Base-by-base conservation (phyloP, 2,329 filamentous ascomycete genomes). In the Verticillium longisporum region DNA sequence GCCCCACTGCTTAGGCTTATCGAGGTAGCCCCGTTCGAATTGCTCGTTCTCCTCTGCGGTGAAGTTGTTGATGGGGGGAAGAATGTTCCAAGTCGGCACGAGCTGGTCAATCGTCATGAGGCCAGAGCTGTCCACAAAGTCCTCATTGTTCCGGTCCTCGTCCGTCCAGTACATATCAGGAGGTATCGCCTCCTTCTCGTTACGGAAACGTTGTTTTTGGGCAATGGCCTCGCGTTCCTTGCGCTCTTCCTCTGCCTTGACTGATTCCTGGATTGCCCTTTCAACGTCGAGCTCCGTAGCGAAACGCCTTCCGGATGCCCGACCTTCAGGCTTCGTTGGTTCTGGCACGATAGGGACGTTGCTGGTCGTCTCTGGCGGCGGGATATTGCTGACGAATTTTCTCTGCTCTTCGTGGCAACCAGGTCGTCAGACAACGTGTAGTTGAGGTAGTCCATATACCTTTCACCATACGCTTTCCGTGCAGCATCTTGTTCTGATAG, bases 1-100 rank as follows among this genome's bases (percentile, higher is more conserved):
- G 61, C 89, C 89, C 89, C 90, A 95, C 69, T 92, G 90, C 79
- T 95, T 95, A 0, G 90, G 89, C 61, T 83, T 84, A 63, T 91
- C 88, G 58, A 90, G 80, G 68, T 92, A 94, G 11, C 85, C 82
- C 66, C 88, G 87, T 66, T 92, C 88, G 70, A 95, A 92, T 33
- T 83, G 78, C 55, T 84, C 81, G 41, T 84, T 80, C 72, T 95
- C 91, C 64, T 89, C 84, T 18, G 84, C 79, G 0, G 85, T 89
- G 73, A 93, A 94, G 69, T 92, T 91, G 70, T 91, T 87, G 59
- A 87, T 78, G 4, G 88, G 87, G 13, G 89, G 88, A 56, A 91
- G 80, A 57, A 90, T 88, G 61, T 91, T 84, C 79, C 89, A 92
- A 14, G 85, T 80, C 3, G 85, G 80, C 9, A 92, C 86, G 13